Evolutionary conservation across 1,139 yeast genomes (phyloP), one percentile per base, ranked within the genome.

Genomic region (Scheffersomyces lignicola): DNA sequence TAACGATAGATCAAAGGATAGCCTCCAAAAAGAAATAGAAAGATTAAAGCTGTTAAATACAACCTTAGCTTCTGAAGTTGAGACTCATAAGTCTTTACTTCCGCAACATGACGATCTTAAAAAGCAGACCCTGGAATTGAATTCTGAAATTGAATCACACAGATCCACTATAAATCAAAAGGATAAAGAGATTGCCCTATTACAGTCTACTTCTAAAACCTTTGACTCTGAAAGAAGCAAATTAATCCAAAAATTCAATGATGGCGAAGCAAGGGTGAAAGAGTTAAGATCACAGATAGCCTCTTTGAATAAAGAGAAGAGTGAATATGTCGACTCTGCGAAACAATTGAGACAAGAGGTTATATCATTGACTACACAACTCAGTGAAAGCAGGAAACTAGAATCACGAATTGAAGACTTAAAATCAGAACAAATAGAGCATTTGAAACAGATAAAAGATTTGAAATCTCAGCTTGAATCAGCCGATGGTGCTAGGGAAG

Each of bases 1-100:
- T 15, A 26, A 26, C n/a, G 29, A 26, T n/a, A 5, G 10, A 4
- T 4, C 20, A 10, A 16, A 26, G 7, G 4, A 9, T 6, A 16
- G 8, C 10, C 3, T 12, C 18, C 39, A 15, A 14, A 7, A 26
- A 7, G 52, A 55, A 29, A 34, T 37, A 7, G 33, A 32, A 3
- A 43, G 45, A 29, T 41, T 55, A 34, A 46, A 45, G 25, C 37
- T 35, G 7, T 32, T 34, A 9, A 41, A 40, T 24, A 21, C 32
- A 6, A 27, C 38, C 16, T 33, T 49, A 29, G 31, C 40, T 28
- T 3, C 37, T 5, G 44, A 47, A n/a, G 31, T 41, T 12, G 35
- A 40, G 16, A 24, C 38, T 17, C 37, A 40, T 12, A 32, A 33
- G 7, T 32, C 33, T 2, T 22, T 33, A 10, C 13, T 22, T 17